Evolutionary conservation across 2,329 filamentous ascomycete genomes (phyloP), one percentile per base, ranked within the genome.

Genomic region (Teratosphaeria pseudoeucalypti): DNA sequence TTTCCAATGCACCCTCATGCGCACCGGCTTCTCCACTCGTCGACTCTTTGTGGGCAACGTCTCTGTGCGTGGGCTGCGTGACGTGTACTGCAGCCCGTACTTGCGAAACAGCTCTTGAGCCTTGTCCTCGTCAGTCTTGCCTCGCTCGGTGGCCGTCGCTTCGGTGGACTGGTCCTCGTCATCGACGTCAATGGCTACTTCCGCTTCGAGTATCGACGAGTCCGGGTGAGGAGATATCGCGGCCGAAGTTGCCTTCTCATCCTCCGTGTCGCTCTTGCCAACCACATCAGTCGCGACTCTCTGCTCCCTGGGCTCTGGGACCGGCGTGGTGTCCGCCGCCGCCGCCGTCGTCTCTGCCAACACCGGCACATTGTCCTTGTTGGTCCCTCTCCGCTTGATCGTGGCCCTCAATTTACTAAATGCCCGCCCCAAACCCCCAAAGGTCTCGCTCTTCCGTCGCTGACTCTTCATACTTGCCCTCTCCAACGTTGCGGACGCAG

Each of bases 1-100:
- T 63, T 82, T 86, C 65, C 86, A 84, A 72, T 89, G 87, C 57
- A 91, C 83, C 58, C 88, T 85, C 82, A 92, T 88, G 60, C 87
- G 85, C 65, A 90, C 88, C 12, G 87, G 82, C 77, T 89, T 90
- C 56, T 70, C 68, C 4, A 70, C 66, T 27, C 68, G 67, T 60
- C 66, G 59, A 26, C 66, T 62, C 58, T 69, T 70, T n/a, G 57
- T 60, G 1, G 67, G 64, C 37, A 64, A 64, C 26, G 27, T 57
- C 12, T 58, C 52, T 32, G 60, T 34, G 6, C 57, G 59, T 56
- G 60, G 61, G 29, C 57, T 56, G 26, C 61, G 61, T 10, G 62
- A 34, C n/a, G 62, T 57, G 58, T 68, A 73, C 1, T 72, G 70
- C 59, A 77, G 67, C 29, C 75, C 75, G 55, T 78, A 76, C 58